phyloP scores from a whole-genome alignment of 805 yeast species.

The Pichia membranifaciens region DNA sequence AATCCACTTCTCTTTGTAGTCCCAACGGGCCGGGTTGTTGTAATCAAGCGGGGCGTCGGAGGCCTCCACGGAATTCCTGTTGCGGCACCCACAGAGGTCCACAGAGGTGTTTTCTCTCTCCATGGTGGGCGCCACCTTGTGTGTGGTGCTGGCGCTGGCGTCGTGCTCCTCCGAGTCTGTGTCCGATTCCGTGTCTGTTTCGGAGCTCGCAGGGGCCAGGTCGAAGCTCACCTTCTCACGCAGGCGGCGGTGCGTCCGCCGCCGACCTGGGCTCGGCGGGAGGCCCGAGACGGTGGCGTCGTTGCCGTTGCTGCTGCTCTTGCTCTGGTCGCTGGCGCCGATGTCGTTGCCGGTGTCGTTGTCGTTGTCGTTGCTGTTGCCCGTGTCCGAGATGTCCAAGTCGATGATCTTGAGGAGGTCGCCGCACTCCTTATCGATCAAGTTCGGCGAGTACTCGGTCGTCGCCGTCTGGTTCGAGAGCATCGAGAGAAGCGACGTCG shows the following conservation, averaged over 20 bases:
- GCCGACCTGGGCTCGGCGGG: no score
- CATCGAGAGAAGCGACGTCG: constrained; percentile 20
- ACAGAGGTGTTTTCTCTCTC: not conserved
- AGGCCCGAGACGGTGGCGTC: no score
- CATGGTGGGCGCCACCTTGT: not conserved
- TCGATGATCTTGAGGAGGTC: constrained; percentile 20
- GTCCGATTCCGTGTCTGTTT: constrained; percentile 12
- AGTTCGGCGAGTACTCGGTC: constrained; percentile 28
- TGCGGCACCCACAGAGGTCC: constrained; percentile 2
- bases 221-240: constrained; percentile 3
- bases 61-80: not conserved
- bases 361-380: not conserved
- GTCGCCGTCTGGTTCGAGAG: constrained; percentile 19
- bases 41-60: not conserved
- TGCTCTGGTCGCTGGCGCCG: no score
- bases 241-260: no score
- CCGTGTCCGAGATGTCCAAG: constrained; percentile 14
- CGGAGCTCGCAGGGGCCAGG: not conserved
- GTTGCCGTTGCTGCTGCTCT: no score
- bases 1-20: constrained; percentile 25
- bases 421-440: constrained; percentile 28
- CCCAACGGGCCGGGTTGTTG: constrained; percentile 7
- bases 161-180: no score
- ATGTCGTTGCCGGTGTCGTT: no score
- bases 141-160: no score